Evolutionary conservation across 2,329 filamentous ascomycete genomes (phyloP).

Genomic region (Zalaria obscura): DNA sequence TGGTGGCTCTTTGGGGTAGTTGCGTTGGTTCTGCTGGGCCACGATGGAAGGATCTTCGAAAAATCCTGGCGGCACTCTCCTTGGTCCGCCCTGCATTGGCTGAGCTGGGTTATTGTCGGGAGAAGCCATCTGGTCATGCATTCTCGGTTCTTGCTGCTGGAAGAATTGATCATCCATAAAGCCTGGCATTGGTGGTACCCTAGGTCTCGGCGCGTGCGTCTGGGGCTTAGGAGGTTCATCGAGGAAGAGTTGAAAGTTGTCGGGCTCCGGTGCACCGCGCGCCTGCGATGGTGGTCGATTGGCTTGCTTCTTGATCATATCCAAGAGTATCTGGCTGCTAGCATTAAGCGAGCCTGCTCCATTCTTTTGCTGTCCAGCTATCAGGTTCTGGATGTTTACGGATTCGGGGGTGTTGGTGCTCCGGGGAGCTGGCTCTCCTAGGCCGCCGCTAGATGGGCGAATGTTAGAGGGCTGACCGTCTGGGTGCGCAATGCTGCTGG

Average conservation of each 20-base stretch:
- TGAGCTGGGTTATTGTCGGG: background rate
- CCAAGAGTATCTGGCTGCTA: constrained; percentile 75
- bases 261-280: constrained; percentile 13
- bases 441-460: background rate
- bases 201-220: constrained; percentile 22
- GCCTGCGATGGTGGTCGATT: constrained; percentile 18
- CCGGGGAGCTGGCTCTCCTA: constrained; percentile 3
- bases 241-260: constrained; percentile 21
- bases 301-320: constrained; percentile 52
- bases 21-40: constrained; percentile 15
- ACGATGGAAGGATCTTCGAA: constrained; percentile 16
- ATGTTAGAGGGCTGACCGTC: background rate
- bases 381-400: constrained; percentile 18
- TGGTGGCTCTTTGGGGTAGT: constrained; percentile 11
- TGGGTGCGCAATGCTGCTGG: background rate
- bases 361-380: constrained; percentile 25
- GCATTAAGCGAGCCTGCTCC: constrained; percentile 31
- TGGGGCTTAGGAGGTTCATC: constrained; percentile 15
- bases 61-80: constrained; percentile 15
- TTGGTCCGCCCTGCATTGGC: too few relatives aligned
- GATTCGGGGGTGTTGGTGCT: constrained; percentile 4
- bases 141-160: constrained; percentile 2
- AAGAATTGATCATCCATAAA: constrained; percentile 20
- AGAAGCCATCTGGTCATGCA: constrained; percentile 3
- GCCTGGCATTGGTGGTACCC: constrained; percentile 18